Evolutionary conservation across 768 basidiomycete genomes (phyloP).

Genomic region (Phanerodontia chrysosporium): DNA sequence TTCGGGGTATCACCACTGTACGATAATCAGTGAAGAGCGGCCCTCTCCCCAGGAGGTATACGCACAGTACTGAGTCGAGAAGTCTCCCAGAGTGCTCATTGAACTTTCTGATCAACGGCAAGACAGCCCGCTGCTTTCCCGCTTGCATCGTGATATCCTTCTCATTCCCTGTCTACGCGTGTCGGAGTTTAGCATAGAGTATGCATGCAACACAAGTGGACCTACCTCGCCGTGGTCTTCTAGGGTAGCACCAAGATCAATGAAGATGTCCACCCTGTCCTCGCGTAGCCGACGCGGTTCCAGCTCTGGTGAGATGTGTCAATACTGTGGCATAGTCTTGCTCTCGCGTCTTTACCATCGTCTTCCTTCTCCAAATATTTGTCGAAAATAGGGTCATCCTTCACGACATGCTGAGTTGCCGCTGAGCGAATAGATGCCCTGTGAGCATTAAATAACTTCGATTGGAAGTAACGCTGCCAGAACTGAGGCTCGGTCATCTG

Average conservation of each 20-base stretch:
- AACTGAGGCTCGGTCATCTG: constrained; percentile 90
- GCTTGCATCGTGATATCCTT: constrained; percentile 95
- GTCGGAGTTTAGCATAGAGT: neutral
- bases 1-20: constrained; percentile 54
- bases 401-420: constrained; percentile 77
- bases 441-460: constrained; percentile 92
- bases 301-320: constrained; percentile 45
- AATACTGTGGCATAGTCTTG: neutral
- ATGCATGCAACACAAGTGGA: neutral
- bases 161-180: constrained; percentile 74
- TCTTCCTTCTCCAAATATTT: constrained; percentile 95
- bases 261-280: constrained; percentile 69
- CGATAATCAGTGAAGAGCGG: constrained; percentile 4
- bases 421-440: constrained; percentile 88
- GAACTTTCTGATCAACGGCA: constrained; percentile 94
- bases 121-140: constrained; percentile 78
- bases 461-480: constrained; percentile 96
- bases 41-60: constrained; percentile 11
- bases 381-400: constrained; percentile 92
- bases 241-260: constrained; percentile 82
- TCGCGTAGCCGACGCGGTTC: constrained; percentile 70
- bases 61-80: constrained; percentile 73
- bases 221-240: constrained; percentile 87
- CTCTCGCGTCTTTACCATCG: constrained; percentile 58
- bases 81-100: constrained; percentile 95